Evolutionary conservation across 1,284 basidiomycete species (phyloP), one percentile per base, ranked within the genome.

Genomic region (Lentinula novae-zelandiae): DNA sequence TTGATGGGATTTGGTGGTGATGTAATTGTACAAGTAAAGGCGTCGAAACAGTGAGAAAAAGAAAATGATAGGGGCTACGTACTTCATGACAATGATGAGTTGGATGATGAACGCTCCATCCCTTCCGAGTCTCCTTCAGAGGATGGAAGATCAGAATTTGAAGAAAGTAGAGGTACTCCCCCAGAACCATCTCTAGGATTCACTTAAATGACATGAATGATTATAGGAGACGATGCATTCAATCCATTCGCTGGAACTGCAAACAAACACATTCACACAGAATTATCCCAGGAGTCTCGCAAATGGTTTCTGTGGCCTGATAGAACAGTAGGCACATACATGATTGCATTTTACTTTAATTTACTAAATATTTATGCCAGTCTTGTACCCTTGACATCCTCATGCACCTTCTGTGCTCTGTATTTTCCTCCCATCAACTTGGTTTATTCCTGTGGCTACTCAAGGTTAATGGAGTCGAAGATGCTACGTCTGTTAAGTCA

Each of bases 391-490:
- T 76, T 0, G 72, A 76, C 51, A 68, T 75, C 10, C 48, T 76
- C 0, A 73, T 71, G 68, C 73, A 75, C 58, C 67, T 76, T 0
- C 75, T 73, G 4, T 67, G 69, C 2, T 75, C 74, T 1, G 68
- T 70, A 4, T 76, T 75, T 52, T 75, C 73, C 0, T 60, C 68
- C 0, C 62, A 65, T 1, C 72, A 76, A 50, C 65, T 74, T 3
- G 73, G 75, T 42, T 57, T 75, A 0, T 69, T 76, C 27, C 60
- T 71, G 0, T 76, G 73, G 74, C 58, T 73, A 1, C 62, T 76
- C 6, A 57, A 60, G 7, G 64, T 70, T 10, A 71, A 71, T 50
- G 63, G 69, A 10, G 67, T 76, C 2, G 42, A 65, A 6, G 64
- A 72, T 54, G 69, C 76, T 13, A 75, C 74, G 0, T 67, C 67